Evolutionary conservation across 768 basidiomycete species (phyloP).

Genomic region (Naganishia vaughanmartiniae): DNA sequence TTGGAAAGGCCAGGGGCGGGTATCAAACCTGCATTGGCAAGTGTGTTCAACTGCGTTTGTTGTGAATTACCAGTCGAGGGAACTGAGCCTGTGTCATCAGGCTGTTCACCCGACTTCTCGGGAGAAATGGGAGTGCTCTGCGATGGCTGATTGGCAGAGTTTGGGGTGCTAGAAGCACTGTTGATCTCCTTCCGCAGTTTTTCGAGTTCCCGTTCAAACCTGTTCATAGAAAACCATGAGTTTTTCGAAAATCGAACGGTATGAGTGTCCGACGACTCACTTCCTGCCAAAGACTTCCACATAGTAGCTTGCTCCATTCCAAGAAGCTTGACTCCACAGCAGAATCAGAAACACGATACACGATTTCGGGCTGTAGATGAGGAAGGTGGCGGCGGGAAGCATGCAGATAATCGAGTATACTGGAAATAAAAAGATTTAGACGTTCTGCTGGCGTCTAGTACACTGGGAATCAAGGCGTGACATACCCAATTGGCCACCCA

Average conservation of each 20-base stretch:
- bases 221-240: slow-evolving; percentile 48
- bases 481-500: slow-evolving; percentile 77
- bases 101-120: slow-evolving; percentile 58
- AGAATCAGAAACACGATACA: slow-evolving; percentile 72
- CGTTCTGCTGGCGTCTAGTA: not conserved
- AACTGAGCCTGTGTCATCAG: slow-evolving; percentile 29
- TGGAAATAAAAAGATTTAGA: slow-evolving; percentile 43
- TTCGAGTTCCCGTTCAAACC: slow-evolving; percentile 90
- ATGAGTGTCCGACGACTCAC: slow-evolving; percentile 57
- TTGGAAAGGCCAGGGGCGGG: slow-evolving; percentile 35
- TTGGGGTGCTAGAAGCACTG: slow-evolving; percentile 12
- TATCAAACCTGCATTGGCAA: slow-evolving; percentile 29
- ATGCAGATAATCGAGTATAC: slow-evolving; percentile 84
- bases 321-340: slow-evolving; percentile 79
- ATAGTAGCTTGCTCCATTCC: slow-evolving; percentile 87
- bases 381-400: slow-evolving; percentile 74
- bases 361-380: slow-evolving; percentile 77
- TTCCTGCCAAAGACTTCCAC: slow-evolving; percentile 96
- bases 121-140: not conserved
- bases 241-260: slow-evolving; percentile 18
- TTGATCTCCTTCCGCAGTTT: slow-evolving; percentile 78
- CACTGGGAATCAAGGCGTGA: slow-evolving; percentile 32
- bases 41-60: slow-evolving; percentile 12
- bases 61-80: slow-evolving; percentile 29
- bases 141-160: slow-evolving; percentile 2